Conservation (phyloP, 1,284 basidiomycete species). For the Melampsora larici-populina region DNA sequence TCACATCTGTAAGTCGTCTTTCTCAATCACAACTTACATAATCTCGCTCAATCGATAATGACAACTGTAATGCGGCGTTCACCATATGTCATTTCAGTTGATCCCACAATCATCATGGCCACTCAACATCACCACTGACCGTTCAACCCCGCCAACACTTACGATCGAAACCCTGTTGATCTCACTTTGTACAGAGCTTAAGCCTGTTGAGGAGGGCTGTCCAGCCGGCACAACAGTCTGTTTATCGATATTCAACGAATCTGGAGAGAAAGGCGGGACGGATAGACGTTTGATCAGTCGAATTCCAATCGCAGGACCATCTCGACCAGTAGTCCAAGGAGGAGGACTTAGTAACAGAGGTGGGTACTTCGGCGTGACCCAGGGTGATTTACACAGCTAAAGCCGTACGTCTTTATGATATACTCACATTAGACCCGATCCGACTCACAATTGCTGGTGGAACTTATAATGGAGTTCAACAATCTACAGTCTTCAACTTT, state of each 20-base stretch:
- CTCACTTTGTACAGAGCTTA: slow-evolving; percentile 25
- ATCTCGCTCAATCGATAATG: neutral
- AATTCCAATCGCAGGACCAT: slow-evolving; percentile 15
- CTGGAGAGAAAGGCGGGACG: neutral
- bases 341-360: neutral
- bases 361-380: neutral
- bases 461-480: slow-evolving; percentile 21
- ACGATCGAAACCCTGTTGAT: slow-evolving; percentile 17
- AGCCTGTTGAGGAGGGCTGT: neutral
- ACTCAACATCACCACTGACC: slow-evolving; percentile 17
- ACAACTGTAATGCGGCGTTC: neutral
- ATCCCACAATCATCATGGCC: slow-evolving; percentile 3
- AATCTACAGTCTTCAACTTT: slow-evolving; percentile 2
- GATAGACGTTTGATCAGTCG: slow-evolving; percentile 17
- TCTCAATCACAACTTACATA: neutral
- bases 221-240: slow-evolving; percentile 25
- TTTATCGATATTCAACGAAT: slow-evolving; percentile 23
- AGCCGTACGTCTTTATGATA: neutral
- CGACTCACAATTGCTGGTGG: neutral
- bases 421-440: neutral
- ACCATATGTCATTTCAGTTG: neutral
- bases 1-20: slow-evolving; percentile 1
- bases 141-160: slow-evolving; percentile 20
- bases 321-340: neutral
- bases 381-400: neutral